Percentiles rank a stretch among this genome's conserved stretches.
Conservation (phyloP, 306 rosid species). For the Gastrolobium bilobum region DNA sequence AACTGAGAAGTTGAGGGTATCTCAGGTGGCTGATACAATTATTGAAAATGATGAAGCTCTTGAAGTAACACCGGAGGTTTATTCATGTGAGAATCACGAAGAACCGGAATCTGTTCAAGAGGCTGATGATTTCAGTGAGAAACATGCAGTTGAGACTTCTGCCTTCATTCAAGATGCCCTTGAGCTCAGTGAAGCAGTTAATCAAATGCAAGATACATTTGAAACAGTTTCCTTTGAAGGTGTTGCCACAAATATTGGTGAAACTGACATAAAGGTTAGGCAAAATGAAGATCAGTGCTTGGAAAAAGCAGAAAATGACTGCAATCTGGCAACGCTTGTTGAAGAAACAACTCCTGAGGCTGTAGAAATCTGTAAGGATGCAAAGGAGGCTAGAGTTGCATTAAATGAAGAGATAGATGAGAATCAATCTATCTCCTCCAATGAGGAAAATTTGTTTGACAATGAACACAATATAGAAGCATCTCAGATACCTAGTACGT, state of each 20-base stretch:
- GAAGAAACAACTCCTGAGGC: constrained; percentile 61
- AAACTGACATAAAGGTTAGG: constrained; percentile 48
- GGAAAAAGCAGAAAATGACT: constrained; percentile 50
- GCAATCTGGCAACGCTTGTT: constrained; percentile 44
- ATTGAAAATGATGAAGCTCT: constrained; percentile 50
- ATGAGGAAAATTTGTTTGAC: constrained; percentile 55
- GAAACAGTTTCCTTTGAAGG: constrained; percentile 40
- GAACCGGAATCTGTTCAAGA: constrained; percentile 49
- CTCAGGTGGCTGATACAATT: constrained; percentile 44
- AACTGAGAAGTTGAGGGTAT: constrained; percentile 50
- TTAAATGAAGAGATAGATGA: constrained; percentile 55
- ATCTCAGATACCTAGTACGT: constrained; percentile 55
- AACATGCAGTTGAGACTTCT: constrained; percentile 54
- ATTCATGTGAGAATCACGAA: constrained; percentile 47
- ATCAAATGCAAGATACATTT: constrained; percentile 52
- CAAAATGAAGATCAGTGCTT: constrained; percentile 54
- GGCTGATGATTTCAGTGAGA: constrained; percentile 49
- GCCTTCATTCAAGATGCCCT: constrained; percentile 49
- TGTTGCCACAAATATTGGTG: constrained; percentile 47
- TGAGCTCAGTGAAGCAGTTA: constrained; percentile 47
- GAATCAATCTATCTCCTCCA: constrained; percentile 49
- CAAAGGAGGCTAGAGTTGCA: constrained; percentile 55
- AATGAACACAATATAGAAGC: constrained; percentile 42
- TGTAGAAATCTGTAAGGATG: constrained; percentile 44
- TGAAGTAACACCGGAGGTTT: constrained; percentile 47